Evolutionary conservation across 2,329 filamentous ascomycete species (phyloP).

Genomic region (Amesomyces nigricolor): DNA sequence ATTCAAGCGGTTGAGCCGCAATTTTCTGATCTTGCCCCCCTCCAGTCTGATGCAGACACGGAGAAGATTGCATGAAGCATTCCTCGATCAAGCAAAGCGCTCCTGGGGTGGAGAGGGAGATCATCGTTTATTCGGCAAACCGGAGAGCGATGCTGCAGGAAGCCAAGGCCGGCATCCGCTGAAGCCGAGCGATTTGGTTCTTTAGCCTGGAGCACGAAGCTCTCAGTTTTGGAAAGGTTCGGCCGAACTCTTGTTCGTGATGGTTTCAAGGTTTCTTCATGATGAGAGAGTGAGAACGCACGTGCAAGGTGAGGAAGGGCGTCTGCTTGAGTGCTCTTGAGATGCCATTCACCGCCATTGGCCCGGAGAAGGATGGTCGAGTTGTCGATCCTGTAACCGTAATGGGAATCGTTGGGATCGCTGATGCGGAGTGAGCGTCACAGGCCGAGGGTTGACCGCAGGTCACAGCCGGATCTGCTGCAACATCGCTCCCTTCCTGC

Average conservation of each 20-base stretch:
- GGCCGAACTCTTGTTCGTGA: no score
- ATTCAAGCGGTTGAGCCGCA: constrained; percentile 16
- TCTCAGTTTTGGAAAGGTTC: not conserved
- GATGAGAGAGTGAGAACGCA: no score
- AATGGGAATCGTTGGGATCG: constrained; percentile 2
- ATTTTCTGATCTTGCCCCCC: constrained; percentile 5
- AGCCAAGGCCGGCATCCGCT: constrained; percentile 28
- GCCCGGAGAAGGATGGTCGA: constrained; percentile 3
- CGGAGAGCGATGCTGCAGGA: constrained; percentile 35
- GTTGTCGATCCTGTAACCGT: constrained; percentile 21
- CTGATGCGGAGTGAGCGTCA: constrained; percentile 19
- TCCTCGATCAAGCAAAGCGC: constrained; percentile 35
- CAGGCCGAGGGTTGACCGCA: constrained; percentile 13
- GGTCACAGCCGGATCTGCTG: constrained; percentile 12
- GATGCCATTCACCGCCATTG: constrained; percentile 15
- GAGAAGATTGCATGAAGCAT: constrained; percentile 23
- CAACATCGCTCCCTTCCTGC: constrained; percentile 9
- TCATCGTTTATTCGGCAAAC: constrained; percentile 34
- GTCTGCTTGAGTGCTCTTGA: not conserved
- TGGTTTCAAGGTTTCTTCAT: no score
- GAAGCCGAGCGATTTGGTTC: constrained; percentile 22
- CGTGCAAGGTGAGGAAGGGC: no score
- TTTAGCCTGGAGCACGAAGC: constrained; percentile 7
- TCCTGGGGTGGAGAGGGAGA: constrained; percentile 32
- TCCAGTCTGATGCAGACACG: constrained; percentile 17